A percentile compares a stretch with the other conserved stretches of the same genome.
phyloP scores from a whole-genome alignment of 495 filamentous ascomycete genomes.

The Tuber calosporum region DNA sequence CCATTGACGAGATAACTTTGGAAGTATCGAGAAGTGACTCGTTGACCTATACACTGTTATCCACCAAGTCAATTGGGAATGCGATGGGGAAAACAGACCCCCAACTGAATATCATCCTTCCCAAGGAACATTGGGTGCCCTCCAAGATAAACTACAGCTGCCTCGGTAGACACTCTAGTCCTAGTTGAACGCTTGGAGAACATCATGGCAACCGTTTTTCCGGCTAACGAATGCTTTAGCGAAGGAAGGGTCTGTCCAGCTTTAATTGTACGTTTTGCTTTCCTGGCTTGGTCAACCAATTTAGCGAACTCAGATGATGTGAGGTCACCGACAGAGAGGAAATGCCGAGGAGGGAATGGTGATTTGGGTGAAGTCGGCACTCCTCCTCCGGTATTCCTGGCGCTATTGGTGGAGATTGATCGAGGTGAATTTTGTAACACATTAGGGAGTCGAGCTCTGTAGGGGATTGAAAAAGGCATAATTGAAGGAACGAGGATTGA shows the following conservation, averaged over 20 bases:
- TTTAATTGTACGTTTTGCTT: conserved; percentile 72
- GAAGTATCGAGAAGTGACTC: conserved; percentile 86
- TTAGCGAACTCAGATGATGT: conserved; percentile 67
- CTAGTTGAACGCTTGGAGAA: conserved; percentile 92
- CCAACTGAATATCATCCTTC: conserved; percentile 89
- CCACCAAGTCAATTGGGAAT: background rate
- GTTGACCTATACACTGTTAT: conserved; percentile 53
- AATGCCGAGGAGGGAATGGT: conserved; percentile 56
- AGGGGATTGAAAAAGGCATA: background rate
- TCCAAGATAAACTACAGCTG: conserved; percentile 70
- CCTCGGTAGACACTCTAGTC: conserved; percentile 86
- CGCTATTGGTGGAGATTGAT: background rate
- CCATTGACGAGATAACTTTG: conserved; percentile 86
- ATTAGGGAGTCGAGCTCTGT: background rate
- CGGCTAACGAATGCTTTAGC: conserved; percentile 54
- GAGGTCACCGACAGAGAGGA: conserved; percentile 84
- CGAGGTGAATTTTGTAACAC: background rate
- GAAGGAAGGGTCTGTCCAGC: conserved; percentile 49
- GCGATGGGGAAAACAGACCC: conserved; percentile 50
- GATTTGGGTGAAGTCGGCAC: background rate
- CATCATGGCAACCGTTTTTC: conserved; percentile 85
- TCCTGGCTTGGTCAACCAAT: conserved; percentile 70
- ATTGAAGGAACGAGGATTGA: background rate
- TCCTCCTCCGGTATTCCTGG: background rate
- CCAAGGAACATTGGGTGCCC: conserved; percentile 95